Base-by-base conservation (phyloP, 768 basidiomycete genomes). In the Trametes maxima region DNA sequence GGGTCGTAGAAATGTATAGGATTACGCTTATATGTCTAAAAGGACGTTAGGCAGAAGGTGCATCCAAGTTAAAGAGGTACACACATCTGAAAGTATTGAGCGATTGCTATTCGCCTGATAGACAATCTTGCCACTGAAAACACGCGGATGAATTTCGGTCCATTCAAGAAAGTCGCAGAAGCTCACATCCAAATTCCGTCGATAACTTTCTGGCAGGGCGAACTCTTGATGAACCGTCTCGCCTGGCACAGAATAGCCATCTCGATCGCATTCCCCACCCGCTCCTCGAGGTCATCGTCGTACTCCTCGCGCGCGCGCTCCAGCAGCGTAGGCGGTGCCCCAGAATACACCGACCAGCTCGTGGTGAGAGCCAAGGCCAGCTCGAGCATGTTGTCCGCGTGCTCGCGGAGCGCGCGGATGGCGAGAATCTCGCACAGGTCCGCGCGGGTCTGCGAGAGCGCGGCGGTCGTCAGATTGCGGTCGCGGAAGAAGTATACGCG, bases 1-100 rank as follows among this genome's bases (percentile, higher is more conserved):
- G 95, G 95, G 70, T 98, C 94, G 72, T 98, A 97, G 67, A 96
- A 90, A 72, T 95, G 92, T 36, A 97, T 83, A 12, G 95, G 94
- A 24, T 85, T 92, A 49, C 88, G 84, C 78, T 97, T 97, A 75
- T 98, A 98, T 25, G 92, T 95, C 94, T 95, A 64, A 19, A 45
- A 57, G 8, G 19, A 33, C 22, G 62, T 7, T 54, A 39, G 55
- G 25, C 49, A 11, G 17, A 37, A 47, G 25, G 17, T 48, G 19
- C 40, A 46, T 42, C 22, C 43, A 43, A 49, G 55, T 12, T 33
- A 19, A 17, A 51, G 19, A 33, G 28, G 1, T 36, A 72, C 83
- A 60, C 70, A 92, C 94, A 73, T 97, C 95, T 19, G 94, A 90
- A 35, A 98, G 85, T 62, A 98, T 89, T 2, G 92, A 87, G 71